phyloP scores from a whole-genome alignment of 2,329 filamentous ascomycete genomes.

The Fusarium sarcochroum region DNA sequence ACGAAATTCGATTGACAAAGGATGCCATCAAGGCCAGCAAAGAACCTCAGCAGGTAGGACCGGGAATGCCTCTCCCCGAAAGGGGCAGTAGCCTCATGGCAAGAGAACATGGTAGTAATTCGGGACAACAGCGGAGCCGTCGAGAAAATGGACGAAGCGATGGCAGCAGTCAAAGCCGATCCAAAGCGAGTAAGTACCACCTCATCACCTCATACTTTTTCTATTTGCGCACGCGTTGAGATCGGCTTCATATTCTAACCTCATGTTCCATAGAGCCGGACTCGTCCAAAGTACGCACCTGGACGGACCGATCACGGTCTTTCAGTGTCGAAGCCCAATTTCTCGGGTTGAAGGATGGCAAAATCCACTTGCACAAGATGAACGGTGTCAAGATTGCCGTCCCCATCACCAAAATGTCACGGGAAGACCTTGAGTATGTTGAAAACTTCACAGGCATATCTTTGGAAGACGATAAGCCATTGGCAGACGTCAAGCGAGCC shows the following conservation, averaged over 20 bases:
- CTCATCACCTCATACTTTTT: background rate
- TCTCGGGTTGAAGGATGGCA: slow-evolving; percentile 92
- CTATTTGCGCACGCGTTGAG: background rate
- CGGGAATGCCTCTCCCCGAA: slow-evolving; percentile 80
- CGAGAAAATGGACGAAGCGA: slow-evolving; percentile 77
- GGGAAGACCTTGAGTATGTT: slow-evolving; percentile 95
- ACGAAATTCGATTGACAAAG: slow-evolving; percentile 87
- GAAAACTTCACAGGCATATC: slow-evolving; percentile 89
- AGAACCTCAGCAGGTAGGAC: slow-evolving; percentile 76
- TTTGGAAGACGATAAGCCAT: slow-evolving; percentile 92
- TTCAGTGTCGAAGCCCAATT: slow-evolving; percentile 99
- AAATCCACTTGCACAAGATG: slow-evolving; percentile 97
- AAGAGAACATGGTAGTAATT: slow-evolving; percentile 76
- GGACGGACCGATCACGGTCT: slow-evolving; percentile 95
- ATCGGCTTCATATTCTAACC: slow-evolving; percentile 23
- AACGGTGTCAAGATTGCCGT: slow-evolving; percentile 99
- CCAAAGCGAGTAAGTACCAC: slow-evolving; percentile 78
- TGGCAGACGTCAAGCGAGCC: slow-evolving; percentile 83
- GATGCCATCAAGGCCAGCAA: slow-evolving; percentile 78
- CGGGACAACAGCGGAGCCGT: slow-evolving; percentile 77
- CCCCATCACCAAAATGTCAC: slow-evolving; percentile 94
- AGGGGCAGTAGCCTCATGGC: slow-evolving; percentile 83
- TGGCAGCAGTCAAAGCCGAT: slow-evolving; percentile 64
- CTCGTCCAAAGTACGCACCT: slow-evolving; percentile 84
- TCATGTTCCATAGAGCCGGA: slow-evolving; percentile 77